phyloP scores from a whole-genome alignment of 2,329 filamentous ascomycete genomes.

The Monosporascus cannonballus region DNA sequence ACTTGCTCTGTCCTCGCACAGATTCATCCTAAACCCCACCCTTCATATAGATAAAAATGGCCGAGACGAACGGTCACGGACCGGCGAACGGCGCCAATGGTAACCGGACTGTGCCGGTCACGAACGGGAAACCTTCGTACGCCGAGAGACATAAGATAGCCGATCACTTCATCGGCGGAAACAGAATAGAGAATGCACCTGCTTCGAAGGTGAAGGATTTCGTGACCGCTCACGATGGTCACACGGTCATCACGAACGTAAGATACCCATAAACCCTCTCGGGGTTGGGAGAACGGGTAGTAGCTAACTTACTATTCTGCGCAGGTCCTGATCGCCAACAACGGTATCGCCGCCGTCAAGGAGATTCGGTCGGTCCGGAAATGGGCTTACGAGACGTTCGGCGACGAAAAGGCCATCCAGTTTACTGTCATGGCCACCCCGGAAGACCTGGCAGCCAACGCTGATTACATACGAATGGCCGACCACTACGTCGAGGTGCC shows the following conservation, averaged over 20 bases:
- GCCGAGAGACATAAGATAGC: slow-evolving; percentile 77
- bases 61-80: slow-evolving; percentile 23
- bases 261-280: slow-evolving; percentile 28
- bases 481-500: slow-evolving; percentile 99
- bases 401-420: slow-evolving; percentile 95
- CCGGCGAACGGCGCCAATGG: slow-evolving; percentile 36
- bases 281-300: neutral
- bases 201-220: slow-evolving; percentile 94
- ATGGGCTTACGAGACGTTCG: slow-evolving; percentile 99
- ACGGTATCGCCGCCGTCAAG: slow-evolving; percentile 98
- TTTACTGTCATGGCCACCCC: slow-evolving; percentile 99
- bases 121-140: slow-evolving; percentile 60
- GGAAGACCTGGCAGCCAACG: slow-evolving; percentile 94
- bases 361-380: slow-evolving; percentile 98
- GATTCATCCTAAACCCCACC: neutral
- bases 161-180: slow-evolving; percentile 95
- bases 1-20: no score
- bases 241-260: slow-evolving; percentile 98
- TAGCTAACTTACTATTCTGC: slow-evolving; percentile 6
- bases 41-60: slow-evolving; percentile 11
- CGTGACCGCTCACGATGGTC: slow-evolving; percentile 79
- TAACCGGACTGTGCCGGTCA: slow-evolving; percentile 41
- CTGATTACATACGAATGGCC: slow-evolving; percentile 99
- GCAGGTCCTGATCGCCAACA: slow-evolving; percentile 97
- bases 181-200: slow-evolving; percentile 73